A percentile compares a stretch with the other conserved stretches of the same genome.
Conservation (phyloP, 2,329 filamentous ascomycete species). For the Cytospora leucostoma region DNA sequence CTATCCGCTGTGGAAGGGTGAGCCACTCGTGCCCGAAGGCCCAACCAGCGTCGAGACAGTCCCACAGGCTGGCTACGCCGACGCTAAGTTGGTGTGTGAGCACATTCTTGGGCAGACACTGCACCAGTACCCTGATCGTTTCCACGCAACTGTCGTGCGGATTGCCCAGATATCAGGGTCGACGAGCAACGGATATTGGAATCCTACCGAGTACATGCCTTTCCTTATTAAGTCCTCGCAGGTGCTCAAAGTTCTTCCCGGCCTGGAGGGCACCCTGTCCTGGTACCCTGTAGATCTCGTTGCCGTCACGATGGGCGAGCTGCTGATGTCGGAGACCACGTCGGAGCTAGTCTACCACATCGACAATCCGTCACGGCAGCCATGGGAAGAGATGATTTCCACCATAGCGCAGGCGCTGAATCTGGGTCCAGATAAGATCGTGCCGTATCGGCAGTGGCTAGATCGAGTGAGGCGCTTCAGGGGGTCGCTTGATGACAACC, state of each 20-base stretch:
- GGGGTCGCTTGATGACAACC: slow-evolving; percentile 31
- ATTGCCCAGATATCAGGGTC: slow-evolving; percentile 57
- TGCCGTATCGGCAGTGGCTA: slow-evolving; percentile 36
- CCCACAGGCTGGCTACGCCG: slow-evolving; percentile 50
- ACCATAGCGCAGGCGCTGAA: slow-evolving; percentile 24
- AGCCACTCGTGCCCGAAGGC: slow-evolving; percentile 46
- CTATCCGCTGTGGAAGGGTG: slow-evolving; percentile 25
- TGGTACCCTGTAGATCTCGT: slow-evolving; percentile 50
- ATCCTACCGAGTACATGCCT: slow-evolving; percentile 50
- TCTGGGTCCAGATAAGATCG: not conserved
- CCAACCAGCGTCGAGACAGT: slow-evolving; percentile 41
- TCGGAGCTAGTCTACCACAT: slow-evolving; percentile 22
- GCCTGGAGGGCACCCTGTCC: slow-evolving; percentile 41
- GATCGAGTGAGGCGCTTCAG: slow-evolving; percentile 31
- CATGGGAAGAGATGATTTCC: not conserved
- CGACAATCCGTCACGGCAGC: slow-evolving; percentile 7
- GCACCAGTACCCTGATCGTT: slow-evolving; percentile 41
- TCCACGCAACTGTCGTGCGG: slow-evolving; percentile 45
- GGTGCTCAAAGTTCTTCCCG: slow-evolving; percentile 44
- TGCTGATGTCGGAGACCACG: slow-evolving; percentile 24
- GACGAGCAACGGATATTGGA: slow-evolving; percentile 53
- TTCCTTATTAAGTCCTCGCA: slow-evolving; percentile 54
- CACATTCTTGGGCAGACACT: slow-evolving; percentile 51
- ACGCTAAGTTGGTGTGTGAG: slow-evolving; percentile 55
- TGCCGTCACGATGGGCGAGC: slow-evolving; percentile 34